phyloP scores from a whole-genome alignment of 805 yeast genomes.

The Cyberlindnera euphorbiae region DNA sequence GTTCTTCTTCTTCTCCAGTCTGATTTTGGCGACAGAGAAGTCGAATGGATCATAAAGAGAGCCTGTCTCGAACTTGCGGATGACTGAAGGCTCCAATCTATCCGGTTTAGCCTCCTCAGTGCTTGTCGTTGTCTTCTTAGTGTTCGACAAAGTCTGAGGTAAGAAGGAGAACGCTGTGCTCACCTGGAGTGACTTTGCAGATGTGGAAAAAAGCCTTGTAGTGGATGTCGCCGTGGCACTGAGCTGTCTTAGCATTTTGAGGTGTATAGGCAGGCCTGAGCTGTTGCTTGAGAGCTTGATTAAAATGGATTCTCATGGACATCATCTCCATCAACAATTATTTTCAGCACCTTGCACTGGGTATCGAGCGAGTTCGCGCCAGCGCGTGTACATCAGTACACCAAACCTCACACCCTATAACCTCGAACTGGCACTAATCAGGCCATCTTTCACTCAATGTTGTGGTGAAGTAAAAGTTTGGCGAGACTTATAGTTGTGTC shows the following conservation, averaged over 20 bases:
- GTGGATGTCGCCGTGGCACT: not conserved
- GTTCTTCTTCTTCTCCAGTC: constrained; percentile 40
- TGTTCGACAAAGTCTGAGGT: not conserved
- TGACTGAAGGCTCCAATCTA: constrained; percentile 24
- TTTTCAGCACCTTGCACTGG: too few relatives aligned
- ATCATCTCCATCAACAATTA: too few relatives aligned
- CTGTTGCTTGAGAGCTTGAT: too few relatives aligned
- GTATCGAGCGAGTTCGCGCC: not conserved
- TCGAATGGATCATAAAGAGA: constrained; percentile 78
- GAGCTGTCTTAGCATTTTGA: too few relatives aligned
- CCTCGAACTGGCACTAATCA: too few relatives aligned
- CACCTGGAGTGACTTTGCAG: not conserved
- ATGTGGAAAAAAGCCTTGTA: constrained; percentile 1
- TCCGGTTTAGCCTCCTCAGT: not conserved
- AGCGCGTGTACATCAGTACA: too few relatives aligned
- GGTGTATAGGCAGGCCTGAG: too few relatives aligned
- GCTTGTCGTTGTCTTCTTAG: not conserved
- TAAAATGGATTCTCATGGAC: too few relatives aligned
- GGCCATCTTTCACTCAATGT: too few relatives aligned
- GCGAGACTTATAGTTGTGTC: not conserved
- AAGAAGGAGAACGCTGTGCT: too few relatives aligned
- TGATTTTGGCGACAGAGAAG: constrained; percentile 56
- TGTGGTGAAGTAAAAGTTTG: too few relatives aligned
- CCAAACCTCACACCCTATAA: too few relatives aligned
- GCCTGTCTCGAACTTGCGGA: constrained; percentile 44